phyloP scores from a whole-genome alignment of 352 stramenopile genomes.

The Globisporangium recalcitrans region DNA sequence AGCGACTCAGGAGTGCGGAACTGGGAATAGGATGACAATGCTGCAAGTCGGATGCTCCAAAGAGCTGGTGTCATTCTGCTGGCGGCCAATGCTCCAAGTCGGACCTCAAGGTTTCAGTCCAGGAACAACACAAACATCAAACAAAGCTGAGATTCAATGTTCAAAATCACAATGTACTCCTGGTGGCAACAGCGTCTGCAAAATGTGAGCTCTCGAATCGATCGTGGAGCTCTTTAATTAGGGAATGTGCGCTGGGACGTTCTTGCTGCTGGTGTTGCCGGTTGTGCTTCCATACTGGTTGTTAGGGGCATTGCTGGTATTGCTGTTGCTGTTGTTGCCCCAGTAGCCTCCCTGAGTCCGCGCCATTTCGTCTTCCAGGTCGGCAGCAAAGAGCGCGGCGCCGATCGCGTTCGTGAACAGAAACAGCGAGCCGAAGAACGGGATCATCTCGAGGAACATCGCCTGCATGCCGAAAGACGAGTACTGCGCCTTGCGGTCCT shows the following conservation, averaged over 20 bases:
- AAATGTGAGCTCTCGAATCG: background rate
- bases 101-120: too few species aligned
- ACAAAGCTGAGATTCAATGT: too few species aligned
- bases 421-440: conserved; percentile 54
- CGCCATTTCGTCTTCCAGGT: conserved; percentile 46
- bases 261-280: background rate
- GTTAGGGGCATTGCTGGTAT: background rate
- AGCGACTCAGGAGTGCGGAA: too few species aligned
- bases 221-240: background rate
- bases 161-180: too few species aligned
- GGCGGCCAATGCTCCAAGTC: too few species aligned
- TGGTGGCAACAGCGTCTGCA: too few species aligned
- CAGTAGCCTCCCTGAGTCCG: conserved; percentile 3
- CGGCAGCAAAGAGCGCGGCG: conserved; percentile 56
- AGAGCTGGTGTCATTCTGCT: too few species aligned
- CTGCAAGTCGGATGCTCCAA: too few species aligned
- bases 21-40: too few species aligned
- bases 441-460: conserved; percentile 72
- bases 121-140: too few species aligned
- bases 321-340: background rate
- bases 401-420: conserved; percentile 71
- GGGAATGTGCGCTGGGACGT: conserved; percentile 5
- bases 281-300: conserved; percentile 2
- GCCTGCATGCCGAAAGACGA: conserved; percentile 65
- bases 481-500: conserved; percentile 49